Base-by-base conservation (phyloP, 441 rosid species). In the Populus hybrid region DNA sequence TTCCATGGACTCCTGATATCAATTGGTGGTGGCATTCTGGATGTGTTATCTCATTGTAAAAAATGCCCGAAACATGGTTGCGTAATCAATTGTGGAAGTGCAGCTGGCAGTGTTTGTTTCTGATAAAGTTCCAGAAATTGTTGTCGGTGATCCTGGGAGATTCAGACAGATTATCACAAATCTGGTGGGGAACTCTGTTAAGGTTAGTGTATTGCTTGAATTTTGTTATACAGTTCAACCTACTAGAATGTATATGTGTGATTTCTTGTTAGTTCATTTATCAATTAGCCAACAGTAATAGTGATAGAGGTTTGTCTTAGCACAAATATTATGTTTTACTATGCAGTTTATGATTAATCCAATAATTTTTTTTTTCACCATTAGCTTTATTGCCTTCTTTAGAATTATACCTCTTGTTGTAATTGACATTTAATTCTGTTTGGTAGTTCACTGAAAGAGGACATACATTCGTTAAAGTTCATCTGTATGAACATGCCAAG, bases 141-240 rank as follows among this genome's bases (percentile, higher is more conserved):
- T 94, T 61, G 78, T 80, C 74, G 99, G 99, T 63, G 99, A 96
- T 85, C 97, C 98, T 1, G 98, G 98, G 74, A 88, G 99, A 82
- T 96, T 96, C 79, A 86, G 98, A 82, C 99, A 93, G 88, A 93
- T 96, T 23, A 90, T 94, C 72, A 96, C 93, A 61, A 96, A 96
- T 83, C 97, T 96, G 42, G 98, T 96, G 0, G 99, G 99, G 23
- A 96, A 96, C 83, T 96, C 98, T 26, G 96, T 96, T 61, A 96
- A 96, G 87, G 98, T 93, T 77, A 87, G 93, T 86, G 34, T 16
- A 18, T 53, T 70, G 36, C 53, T 72, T 65, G n/a, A 59, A 35
- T 28, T 71, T 82, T 71, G n/a, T 34, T 59, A 24, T 59, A 61
- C 63, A 26, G 71, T 11, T 70, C 30, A 28, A 8, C 9, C n/a